Base-by-base conservation (phyloP, 164 flowering plant genomes). In the Sedum album region DNA sequence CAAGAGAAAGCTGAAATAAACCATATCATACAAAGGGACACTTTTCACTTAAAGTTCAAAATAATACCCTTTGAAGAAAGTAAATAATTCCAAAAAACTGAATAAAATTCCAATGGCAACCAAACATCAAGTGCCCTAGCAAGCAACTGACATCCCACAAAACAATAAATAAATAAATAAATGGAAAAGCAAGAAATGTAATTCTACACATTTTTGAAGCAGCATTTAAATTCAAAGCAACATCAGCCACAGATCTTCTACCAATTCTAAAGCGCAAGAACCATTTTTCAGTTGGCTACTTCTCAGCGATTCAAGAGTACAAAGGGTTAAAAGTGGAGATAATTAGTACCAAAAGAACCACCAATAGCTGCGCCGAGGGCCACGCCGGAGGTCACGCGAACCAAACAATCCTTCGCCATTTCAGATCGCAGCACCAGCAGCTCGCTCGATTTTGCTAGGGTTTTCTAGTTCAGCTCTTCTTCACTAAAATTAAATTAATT, bases 341-440 rank as follows among this genome's bases (percentile, higher is more conserved):
- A 57, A 57, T 7, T 28, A 21, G 3, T 36, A 33, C 67, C 67
- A 5, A 65, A 21, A 17, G 67, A 36, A 18, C 67, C 67, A 38
- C 67, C 67, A 14, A 65, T 20, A 2, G 67, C 67, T 23, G 18
- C 67, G 28, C 67, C 67, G 30, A 41, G 46, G n/a, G 67, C 67
- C 6, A 14, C 67, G 46, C 67, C 67, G 28, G 46, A 36, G 14
- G 67, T 13, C 6, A 65, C 67, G 17, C 67, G 30, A 2, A 23
- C 30, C 7, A 65, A 65, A 36, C 67, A 65, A 25, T 65, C 67
- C 2, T 33, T 65, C 48, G 67, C 67, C 67, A 65, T 65, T 2
- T 65, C 48, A 7, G 44, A 33, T 64, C 31, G 41, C 66, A 9
- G 66, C 66, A 3, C 1, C 17, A 0, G 48, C 3, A 15, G 18